phyloP scores from a whole-genome alignment of 345 rosid species.

The Rhizophora apiculata region DNA sequence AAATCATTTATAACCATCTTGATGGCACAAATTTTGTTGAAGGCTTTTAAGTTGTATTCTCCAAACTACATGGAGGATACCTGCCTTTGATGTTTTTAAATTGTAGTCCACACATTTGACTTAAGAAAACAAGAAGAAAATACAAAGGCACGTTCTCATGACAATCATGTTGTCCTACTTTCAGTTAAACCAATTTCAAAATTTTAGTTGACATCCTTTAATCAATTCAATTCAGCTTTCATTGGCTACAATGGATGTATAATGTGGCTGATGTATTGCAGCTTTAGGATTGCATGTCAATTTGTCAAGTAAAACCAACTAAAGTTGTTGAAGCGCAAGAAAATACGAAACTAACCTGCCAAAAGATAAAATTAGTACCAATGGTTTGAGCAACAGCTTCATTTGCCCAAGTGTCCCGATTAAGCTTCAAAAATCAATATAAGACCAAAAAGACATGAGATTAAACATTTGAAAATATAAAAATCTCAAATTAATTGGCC shows the following conservation, averaged over 20 bases:
- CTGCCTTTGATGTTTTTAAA: too few relatives aligned
- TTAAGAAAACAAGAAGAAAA: too few relatives aligned
- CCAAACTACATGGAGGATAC: too few relatives aligned
- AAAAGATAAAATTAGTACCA: slow-evolving; percentile 84
- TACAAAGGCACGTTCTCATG: too few relatives aligned
- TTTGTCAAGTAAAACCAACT: background rate
- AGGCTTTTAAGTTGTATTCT: too few relatives aligned
- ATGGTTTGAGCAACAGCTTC: slow-evolving; percentile 90
- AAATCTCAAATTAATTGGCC: slow-evolving; percentile 2
- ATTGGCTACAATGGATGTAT: background rate
- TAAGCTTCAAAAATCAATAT: slow-evolving; percentile 60
- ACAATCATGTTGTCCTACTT: background rate
- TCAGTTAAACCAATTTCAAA: background rate
- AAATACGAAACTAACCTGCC: slow-evolving; percentile 65
- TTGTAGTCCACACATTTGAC: too few relatives aligned
- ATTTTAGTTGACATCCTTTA: too few relatives aligned
- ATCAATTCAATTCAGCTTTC: too few relatives aligned
- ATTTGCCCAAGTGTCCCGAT: slow-evolving; percentile 99
- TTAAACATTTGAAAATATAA: background rate
- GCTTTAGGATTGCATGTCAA: background rate
- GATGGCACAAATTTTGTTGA: too few relatives aligned
- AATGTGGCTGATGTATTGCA: background rate
- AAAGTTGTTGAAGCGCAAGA: background rate
- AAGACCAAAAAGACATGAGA: slow-evolving; percentile 7
- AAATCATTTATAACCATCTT: too few relatives aligned